These are phyloP conservation scores for Triglochin maritima DNA, from an alignment of 106 monocot genomes.

Conservation along the genomic window DNA sequence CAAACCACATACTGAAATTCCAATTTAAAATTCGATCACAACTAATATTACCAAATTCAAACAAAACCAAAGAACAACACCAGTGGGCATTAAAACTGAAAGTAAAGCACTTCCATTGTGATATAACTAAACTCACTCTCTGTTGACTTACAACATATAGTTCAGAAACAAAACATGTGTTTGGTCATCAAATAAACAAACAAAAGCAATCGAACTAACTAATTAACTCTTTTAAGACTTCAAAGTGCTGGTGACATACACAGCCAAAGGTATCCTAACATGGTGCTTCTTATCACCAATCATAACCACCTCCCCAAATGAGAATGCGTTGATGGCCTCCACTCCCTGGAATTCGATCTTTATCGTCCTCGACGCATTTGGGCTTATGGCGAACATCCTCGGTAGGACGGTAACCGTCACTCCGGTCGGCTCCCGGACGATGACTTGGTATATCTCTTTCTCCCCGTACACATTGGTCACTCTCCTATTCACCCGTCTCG, in stretches of 20 bases:
- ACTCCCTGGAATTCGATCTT: constrained; percentile 34
- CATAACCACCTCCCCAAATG: constrained; percentile 52
- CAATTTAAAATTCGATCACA: too few relatives aligned
- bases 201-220: too few relatives aligned
- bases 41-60: too few relatives aligned
- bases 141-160: too few relatives aligned
- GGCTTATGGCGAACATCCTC: constrained; percentile 24
- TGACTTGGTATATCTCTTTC: constrained; percentile 39
- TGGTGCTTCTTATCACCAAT: constrained; percentile 44
- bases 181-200: too few relatives aligned
- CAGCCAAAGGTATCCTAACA: constrained; percentile 51
- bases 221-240: neutral
- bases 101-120: too few relatives aligned
- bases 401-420: constrained; percentile 43
- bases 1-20: too few relatives aligned
- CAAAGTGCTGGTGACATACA: constrained; percentile 35
- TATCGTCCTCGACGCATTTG: constrained; percentile 22
- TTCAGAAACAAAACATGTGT: too few relatives aligned
- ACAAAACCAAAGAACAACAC: too few relatives aligned
- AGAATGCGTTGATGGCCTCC: constrained; percentile 23
- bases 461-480: constrained; percentile 35
- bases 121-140: too few relatives aligned
- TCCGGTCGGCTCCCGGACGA: constrained; percentile 36
- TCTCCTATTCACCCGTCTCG: constrained; percentile 39
- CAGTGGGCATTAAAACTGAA: too few relatives aligned